phyloP scores from a whole-genome alignment of 2,329 filamentous ascomycete species.

The Diaporthe sp. region DNA sequence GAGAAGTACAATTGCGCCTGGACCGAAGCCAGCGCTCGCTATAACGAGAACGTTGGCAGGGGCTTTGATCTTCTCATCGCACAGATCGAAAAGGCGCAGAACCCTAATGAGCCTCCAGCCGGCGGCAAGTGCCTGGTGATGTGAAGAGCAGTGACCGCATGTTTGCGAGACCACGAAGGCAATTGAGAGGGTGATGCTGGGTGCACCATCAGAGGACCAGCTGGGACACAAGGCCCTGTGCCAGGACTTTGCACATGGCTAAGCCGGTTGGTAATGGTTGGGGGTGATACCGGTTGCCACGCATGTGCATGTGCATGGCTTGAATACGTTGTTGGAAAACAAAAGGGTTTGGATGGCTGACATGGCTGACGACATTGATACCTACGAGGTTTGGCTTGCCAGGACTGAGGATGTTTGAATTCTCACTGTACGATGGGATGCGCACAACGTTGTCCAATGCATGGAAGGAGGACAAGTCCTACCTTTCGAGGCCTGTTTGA shows the following conservation, averaged over 20 bases:
- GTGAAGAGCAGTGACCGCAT: slow-evolving; percentile 63
- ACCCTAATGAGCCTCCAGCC: slow-evolving; percentile 85
- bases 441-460: background rate
- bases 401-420: background rate
- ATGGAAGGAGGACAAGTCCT: background rate
- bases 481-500: background rate
- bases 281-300: slow-evolving; percentile 19
- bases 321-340: slow-evolving; percentile 18
- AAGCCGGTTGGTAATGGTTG: slow-evolving; percentile 26
- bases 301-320: slow-evolving; percentile 16
- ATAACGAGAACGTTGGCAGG: slow-evolving; percentile 93
- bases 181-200: background rate
- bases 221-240: background rate
- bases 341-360: background rate
- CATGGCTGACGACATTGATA: slow-evolving; percentile 5
- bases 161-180: background rate
- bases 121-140: slow-evolving; percentile 88
- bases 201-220: background rate
- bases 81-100: slow-evolving; percentile 95
- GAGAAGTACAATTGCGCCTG: slow-evolving; percentile 93
- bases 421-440: slow-evolving; percentile 9
- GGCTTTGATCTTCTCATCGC: slow-evolving; percentile 95
- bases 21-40: slow-evolving; percentile 94
- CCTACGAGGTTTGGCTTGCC: background rate
- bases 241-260: background rate